Evolutionary conservation across 2,329 filamentous ascomycete genomes (phyloP).

Genomic region (Leptoxyphium fumago): DNA sequence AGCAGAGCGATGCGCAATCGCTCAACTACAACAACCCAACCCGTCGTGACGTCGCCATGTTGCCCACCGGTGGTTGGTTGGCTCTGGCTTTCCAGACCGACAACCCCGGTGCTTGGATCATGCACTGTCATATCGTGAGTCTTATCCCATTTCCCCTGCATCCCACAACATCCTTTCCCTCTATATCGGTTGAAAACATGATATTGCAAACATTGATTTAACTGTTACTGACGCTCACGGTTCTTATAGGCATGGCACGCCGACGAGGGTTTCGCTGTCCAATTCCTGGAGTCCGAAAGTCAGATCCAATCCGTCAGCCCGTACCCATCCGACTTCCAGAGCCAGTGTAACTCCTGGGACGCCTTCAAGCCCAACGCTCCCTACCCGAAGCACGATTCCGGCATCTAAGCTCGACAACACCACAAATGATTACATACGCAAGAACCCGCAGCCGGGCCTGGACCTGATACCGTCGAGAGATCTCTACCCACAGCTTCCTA

Average conservation of each 20-base stretch:
- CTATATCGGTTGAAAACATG: too few relatives aligned
- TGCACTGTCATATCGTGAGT: constrained; percentile 28
- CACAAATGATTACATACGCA: too few relatives aligned
- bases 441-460: too few relatives aligned
- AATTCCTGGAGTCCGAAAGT: constrained; percentile 17
- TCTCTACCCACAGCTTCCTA: too few relatives aligned
- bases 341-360: constrained; percentile 18
- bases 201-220: too few relatives aligned
- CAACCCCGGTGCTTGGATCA: constrained; percentile 29
- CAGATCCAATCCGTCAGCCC: constrained; percentile 7
- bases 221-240: too few relatives aligned
- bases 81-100: constrained; percentile 27
- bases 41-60: constrained; percentile 26
- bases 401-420: constrained; percentile 9
- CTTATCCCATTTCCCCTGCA: not conserved
- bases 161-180: not conserved
- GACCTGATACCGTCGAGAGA: too few relatives aligned
- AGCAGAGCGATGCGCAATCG: constrained; percentile 6
- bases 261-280: constrained; percentile 19
- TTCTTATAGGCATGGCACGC: constrained; percentile 16
- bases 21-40: constrained; percentile 24
- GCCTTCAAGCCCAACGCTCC: constrained; percentile 12
- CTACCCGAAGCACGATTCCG: constrained; percentile 19
- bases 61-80: constrained; percentile 24
- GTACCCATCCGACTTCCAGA: constrained; percentile 12